phyloP scores from a whole-genome alignment of 2,329 filamentous ascomycete species.

The Aspergillus arachidicola region DNA sequence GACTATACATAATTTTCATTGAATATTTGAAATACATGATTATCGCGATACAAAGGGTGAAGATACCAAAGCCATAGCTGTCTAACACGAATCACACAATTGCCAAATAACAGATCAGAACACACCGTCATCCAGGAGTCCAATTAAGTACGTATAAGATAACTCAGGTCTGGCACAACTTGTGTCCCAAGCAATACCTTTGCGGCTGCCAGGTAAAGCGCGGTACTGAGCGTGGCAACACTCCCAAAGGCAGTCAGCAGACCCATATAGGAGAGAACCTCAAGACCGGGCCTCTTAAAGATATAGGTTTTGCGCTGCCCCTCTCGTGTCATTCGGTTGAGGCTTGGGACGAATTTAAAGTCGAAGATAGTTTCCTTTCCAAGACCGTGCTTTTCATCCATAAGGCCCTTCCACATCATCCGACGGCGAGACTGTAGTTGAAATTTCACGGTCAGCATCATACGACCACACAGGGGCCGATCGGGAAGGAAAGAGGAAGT shows the following conservation, averaged over 20 bases:
- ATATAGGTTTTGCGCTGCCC: neutral
- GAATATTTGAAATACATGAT: too few relatives aligned
- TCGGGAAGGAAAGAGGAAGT: neutral
- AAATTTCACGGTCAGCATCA: neutral
- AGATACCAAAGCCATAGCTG: too few relatives aligned
- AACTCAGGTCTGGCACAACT: neutral
- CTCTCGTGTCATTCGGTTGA: neutral
- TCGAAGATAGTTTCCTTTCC: neutral
- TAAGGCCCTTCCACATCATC: neutral
- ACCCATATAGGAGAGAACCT: neutral
- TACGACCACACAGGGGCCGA: neutral
- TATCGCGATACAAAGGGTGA: too few relatives aligned
- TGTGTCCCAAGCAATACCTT: neutral
- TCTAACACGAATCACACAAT: too few relatives aligned
- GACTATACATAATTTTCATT: too few relatives aligned
- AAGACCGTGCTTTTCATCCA: neutral
- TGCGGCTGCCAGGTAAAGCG: neutral
- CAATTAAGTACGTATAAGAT: neutral
- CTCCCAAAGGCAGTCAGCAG: neutral
- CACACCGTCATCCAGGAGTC: accelerated
- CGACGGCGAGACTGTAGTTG: neutral
- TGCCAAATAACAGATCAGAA: neutral
- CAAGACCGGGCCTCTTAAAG: neutral
- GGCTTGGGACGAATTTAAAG: neutral
- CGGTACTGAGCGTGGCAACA: neutral